Evolutionary conservation across 306 rosid species (phyloP).

Genomic region (Lotus japonicus): DNA sequence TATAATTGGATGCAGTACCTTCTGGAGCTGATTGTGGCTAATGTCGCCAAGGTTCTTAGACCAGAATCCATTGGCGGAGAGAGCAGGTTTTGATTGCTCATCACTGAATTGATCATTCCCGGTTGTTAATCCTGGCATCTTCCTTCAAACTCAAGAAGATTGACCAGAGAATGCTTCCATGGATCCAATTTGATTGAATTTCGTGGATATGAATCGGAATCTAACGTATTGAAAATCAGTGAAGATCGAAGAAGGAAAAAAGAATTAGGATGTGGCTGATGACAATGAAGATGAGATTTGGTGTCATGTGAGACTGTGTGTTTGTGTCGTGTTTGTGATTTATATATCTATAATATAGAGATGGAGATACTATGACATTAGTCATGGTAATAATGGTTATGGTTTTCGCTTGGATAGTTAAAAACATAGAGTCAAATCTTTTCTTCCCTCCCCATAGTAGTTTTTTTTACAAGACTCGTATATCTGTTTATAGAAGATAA

Average conservation of each 20-base stretch:
- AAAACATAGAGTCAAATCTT: neutral
- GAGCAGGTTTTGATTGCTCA: slow-evolving; percentile 55
- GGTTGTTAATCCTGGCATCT: slow-evolving; percentile 76
- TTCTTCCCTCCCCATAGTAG: too few relatives aligned
- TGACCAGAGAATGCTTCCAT: slow-evolving; percentile 35
- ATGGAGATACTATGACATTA: neutral
- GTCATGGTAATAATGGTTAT: slow-evolving; percentile 1
- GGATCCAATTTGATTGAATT: slow-evolving; percentile 20
- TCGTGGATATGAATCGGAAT: slow-evolving; percentile 15
- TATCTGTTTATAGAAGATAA: too few relatives aligned
- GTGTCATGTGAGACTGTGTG: slow-evolving; percentile 34
- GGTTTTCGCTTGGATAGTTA: neutral
- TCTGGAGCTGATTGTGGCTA: slow-evolving; percentile 66
- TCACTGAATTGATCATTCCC: slow-evolving; percentile 57
- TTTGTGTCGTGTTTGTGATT: neutral
- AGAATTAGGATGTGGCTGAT: slow-evolving; percentile 31
- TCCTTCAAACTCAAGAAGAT: slow-evolving; percentile 36
- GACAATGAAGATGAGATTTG: slow-evolving; percentile 67
- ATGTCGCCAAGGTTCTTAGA: slow-evolving; percentile 67
- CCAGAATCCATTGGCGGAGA: slow-evolving; percentile 67
- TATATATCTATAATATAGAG: slow-evolving; percentile 9
- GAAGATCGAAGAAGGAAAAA: slow-evolving; percentile 5
- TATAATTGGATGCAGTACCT: slow-evolving; percentile 36
- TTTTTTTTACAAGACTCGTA: too few relatives aligned
- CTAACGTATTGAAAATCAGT: too few relatives aligned